Conservation (phyloP, 768 basidiomycete species). For the Termitomyces sp. region DNA sequence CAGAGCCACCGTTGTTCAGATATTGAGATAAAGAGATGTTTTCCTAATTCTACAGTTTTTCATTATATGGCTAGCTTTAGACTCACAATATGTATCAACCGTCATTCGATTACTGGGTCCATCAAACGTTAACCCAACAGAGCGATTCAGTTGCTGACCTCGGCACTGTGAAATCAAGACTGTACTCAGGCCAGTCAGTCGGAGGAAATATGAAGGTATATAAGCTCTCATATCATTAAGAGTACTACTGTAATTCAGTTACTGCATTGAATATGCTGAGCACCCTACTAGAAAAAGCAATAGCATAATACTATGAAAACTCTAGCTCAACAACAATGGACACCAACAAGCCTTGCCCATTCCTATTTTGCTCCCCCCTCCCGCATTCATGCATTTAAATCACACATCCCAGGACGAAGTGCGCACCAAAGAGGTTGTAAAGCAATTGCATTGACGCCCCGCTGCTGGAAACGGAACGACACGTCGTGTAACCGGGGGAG, state of each 20-base stretch:
- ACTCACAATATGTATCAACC: not conserved
- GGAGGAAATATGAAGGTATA: not conserved
- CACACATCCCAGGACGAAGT: slow-evolving; percentile 37
- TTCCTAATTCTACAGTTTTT: not conserved
- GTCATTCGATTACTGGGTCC: not conserved
- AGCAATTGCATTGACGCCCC: slow-evolving; percentile 55
- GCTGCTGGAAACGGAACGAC: slow-evolving; percentile 52
- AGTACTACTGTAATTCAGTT: not conserved
- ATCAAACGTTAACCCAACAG: no score
- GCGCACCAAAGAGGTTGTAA: slow-evolving; percentile 77
- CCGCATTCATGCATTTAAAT: slow-evolving; percentile 11
- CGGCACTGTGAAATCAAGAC: not conserved
- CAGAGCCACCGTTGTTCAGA: not conserved
- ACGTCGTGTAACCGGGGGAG: slow-evolving; percentile 67
- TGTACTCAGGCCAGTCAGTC: not conserved
- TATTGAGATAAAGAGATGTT: not conserved
- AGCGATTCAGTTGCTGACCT: not conserved
- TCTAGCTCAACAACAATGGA: not conserved
- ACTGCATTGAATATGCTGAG: not conserved
- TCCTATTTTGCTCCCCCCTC: not conserved
- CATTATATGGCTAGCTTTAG: not conserved
- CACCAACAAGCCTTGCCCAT: not conserved
- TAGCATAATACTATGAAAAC: not conserved
- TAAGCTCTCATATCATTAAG: not conserved
- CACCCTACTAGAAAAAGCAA: not conserved